A percentile compares a stretch with the other conserved stretches of the same genome.
These are phyloP conservation scores for Gnetum montanum DNA, from an alignment of 75 land plant species.

Conservation along the genomic window DNA sequence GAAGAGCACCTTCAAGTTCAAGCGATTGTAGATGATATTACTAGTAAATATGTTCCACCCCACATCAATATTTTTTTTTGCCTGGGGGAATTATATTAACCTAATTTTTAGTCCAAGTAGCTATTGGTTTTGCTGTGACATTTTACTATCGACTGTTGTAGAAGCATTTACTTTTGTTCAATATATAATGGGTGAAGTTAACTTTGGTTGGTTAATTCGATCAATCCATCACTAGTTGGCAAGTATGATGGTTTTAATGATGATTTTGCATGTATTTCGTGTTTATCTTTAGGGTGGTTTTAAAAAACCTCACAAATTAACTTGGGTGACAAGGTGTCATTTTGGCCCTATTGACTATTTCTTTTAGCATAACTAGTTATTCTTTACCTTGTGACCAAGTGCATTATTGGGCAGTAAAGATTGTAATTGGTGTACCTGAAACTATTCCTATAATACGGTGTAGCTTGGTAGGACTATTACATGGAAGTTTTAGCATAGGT, in stretches of 20 bases:
- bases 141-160: background rate
- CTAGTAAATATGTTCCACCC: constrained; percentile 9
- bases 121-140: constrained; percentile 1
- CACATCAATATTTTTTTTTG: constrained; percentile 6
- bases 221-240: background rate
- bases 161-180: background rate
- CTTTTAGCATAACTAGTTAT: background rate
- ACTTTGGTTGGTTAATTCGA: background rate
- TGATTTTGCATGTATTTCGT: constrained; percentile 3
- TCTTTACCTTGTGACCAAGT: background rate
- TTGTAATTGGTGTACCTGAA: background rate
- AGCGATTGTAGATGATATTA: constrained; percentile 2
- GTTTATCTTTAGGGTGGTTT: constrained; percentile 1
- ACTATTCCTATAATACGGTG: background rate
- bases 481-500: background rate
- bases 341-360: background rate
- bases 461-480: constrained; percentile 1
- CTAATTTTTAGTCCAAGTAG: constrained; percentile 1
- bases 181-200: background rate
- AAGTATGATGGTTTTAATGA: constrained; percentile 5
- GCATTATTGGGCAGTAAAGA: background rate
- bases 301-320: background rate
- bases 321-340: background rate
- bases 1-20: constrained; percentile 8
- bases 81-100: constrained; percentile 2